These are phyloP conservation scores for Cercospora sp. DNA, from an alignment of 2,329 filamentous ascomycete species.

Conservation along the genomic window DNA sequence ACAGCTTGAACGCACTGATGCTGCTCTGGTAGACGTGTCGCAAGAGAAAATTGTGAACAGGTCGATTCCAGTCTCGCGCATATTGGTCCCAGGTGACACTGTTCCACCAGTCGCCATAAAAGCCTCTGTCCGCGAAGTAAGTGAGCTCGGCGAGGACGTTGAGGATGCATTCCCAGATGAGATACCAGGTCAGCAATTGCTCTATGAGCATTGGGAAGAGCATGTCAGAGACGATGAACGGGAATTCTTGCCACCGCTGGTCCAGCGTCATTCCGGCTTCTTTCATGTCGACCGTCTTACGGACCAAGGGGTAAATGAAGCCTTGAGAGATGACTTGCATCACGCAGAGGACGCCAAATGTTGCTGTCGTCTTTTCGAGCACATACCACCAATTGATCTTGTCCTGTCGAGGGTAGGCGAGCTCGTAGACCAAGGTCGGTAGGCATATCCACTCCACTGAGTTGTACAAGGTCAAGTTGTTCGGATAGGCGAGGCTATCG, in stretches of 20 bases:
- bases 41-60: slow-evolving; percentile 75
- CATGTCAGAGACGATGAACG: slow-evolving; percentile 73
- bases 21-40: slow-evolving; percentile 78
- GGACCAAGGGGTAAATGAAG: slow-evolving; percentile 74
- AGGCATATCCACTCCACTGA: slow-evolving; percentile 71
- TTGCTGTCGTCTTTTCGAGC: slow-evolving; percentile 68
- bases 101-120: slow-evolving; percentile 47
- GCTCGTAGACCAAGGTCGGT: slow-evolving; percentile 76
- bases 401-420: slow-evolving; percentile 72
- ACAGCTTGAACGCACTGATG: slow-evolving; percentile 71
- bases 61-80: slow-evolving; percentile 78
- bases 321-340: slow-evolving; percentile 79
- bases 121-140: slow-evolving; percentile 64
- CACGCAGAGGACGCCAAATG: slow-evolving; percentile 71
- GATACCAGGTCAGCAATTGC: slow-evolving; percentile 74
- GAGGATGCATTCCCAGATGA: slow-evolving; percentile 70
- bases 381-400: slow-evolving; percentile 74
- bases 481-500: slow-evolving; percentile 60
- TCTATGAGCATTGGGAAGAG: slow-evolving; percentile 79
- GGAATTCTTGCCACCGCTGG: slow-evolving; percentile 66
- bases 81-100: slow-evolving; percentile 70
- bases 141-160: slow-evolving; percentile 78
- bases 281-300: slow-evolving; percentile 66
- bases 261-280: slow-evolving; percentile 62
- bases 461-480: slow-evolving; percentile 61